phyloP scores from a whole-genome alignment of 305 asterid genomes.

The Nicotiana rustica region DNA sequence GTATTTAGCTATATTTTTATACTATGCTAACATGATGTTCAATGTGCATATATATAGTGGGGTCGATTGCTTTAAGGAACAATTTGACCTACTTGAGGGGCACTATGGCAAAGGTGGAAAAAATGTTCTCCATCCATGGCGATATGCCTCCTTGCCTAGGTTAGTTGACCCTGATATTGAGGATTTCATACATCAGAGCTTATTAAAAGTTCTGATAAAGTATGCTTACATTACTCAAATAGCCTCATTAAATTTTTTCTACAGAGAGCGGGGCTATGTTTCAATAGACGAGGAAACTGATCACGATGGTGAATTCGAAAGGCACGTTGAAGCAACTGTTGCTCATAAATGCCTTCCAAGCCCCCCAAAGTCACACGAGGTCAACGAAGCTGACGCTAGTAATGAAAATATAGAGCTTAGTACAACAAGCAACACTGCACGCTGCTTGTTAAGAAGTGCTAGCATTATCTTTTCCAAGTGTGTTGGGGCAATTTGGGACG shows the following conservation, averaged over 20 bases:
- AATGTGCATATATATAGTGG: constrained; percentile 69
- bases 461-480: constrained; percentile 88
- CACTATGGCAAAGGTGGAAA: constrained; percentile 59
- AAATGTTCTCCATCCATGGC: constrained; percentile 68
- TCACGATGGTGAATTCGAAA: constrained; percentile 49
- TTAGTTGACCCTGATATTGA: constrained; percentile 35
- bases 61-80: constrained; percentile 87
- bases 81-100: constrained; percentile 81
- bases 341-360: constrained; percentile 59
- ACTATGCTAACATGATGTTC: constrained; percentile 7
- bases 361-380: constrained; percentile 56
- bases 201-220: not conserved
- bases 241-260: constrained; percentile 11
- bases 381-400: constrained; percentile 48
- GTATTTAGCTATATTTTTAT: not conserved
- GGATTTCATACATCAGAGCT: not conserved
- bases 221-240: not conserved
- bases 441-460: constrained; percentile 79
- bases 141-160: constrained; percentile 97
- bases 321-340: constrained; percentile 48
- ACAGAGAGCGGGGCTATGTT: constrained; percentile 71
- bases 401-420: constrained; percentile 44
- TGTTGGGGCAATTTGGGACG: constrained; percentile 66
- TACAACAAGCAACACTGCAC: constrained; percentile 75
- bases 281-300: constrained; percentile 72